Evolutionary conservation across 2,329 filamentous ascomycete genomes (phyloP).

Genomic region (Alternaria gansuensis): DNA sequence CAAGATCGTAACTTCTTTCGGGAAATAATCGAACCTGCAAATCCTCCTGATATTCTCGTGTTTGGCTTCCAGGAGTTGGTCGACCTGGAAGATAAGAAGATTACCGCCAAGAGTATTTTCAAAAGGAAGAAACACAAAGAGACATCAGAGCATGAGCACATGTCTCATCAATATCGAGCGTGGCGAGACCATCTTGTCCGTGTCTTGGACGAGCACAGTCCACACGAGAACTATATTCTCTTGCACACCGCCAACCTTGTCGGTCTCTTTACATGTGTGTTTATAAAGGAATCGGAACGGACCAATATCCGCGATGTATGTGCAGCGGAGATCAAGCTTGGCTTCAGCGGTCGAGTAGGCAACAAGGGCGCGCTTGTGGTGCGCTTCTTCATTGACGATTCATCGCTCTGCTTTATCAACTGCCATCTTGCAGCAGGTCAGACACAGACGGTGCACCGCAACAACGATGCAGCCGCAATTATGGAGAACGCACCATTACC

Average conservation of each 20-base stretch:
- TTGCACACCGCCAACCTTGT: conserved; percentile 91
- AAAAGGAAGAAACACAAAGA: conserved; percentile 83
- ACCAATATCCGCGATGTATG: conserved; percentile 79
- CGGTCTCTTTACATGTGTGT: conserved; percentile 94
- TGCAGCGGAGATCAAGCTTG: conserved; percentile 88
- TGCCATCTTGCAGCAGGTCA: conserved; percentile 97
- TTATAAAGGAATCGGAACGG: conserved; percentile 83
- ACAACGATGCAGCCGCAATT: conserved; percentile 91
- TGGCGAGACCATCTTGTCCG: conserved; percentile 92
- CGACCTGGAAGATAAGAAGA: conserved; percentile 95
- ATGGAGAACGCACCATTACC: conserved; percentile 82
- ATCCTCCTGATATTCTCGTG: conserved; percentile 85
- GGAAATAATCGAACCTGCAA: conserved; percentile 77
- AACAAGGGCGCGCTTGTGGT: conserved; percentile 95
- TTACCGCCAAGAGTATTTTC: conserved; percentile 94
- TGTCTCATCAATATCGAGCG: conserved; percentile 96
- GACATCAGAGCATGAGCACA: conserved; percentile 81
- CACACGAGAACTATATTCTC: conserved; percentile 79
- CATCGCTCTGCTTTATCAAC: conserved; percentile 94
- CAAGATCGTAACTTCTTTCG: conserved; percentile 81
- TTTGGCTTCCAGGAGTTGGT: conserved; percentile 99
- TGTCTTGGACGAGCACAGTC: conserved; percentile 84
- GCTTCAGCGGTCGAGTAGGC: conserved; percentile 92
- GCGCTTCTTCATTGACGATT: conserved; percentile 93
- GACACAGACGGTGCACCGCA: conserved; percentile 85